Evolutionary conservation across 441 rosid genomes (phyloP).

Genomic region (Metrosideros polymorpha): DNA sequence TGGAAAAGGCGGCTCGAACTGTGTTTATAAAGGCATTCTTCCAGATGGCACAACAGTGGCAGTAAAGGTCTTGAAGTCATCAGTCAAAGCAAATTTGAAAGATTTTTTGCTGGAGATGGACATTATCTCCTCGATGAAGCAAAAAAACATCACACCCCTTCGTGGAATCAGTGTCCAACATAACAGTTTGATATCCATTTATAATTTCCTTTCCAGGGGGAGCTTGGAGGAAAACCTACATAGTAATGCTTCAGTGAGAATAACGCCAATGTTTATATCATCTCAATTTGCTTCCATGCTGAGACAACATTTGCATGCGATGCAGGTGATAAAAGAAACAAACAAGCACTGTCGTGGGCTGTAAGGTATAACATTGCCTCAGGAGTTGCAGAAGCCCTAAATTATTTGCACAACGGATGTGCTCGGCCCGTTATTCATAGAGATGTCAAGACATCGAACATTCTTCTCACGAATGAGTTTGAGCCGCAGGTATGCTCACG

Average conservation of each 20-base stretch:
- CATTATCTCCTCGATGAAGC: conserved; percentile 54
- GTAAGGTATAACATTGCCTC: conserved; percentile 46
- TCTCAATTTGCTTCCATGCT: neutral
- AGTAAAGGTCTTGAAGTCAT: conserved; percentile 56
- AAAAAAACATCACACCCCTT: conserved; percentile 44
- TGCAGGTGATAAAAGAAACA: conserved; percentile 25
- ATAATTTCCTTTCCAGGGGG: conserved; percentile 51
- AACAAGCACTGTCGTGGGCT: conserved; percentile 48
- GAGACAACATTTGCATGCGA: neutral
- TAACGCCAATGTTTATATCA: neutral
- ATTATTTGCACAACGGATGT: conserved; percentile 51
- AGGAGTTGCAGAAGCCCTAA: conserved; percentile 61
- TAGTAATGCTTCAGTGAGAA: conserved; percentile 26
- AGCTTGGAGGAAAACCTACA: conserved; percentile 65
- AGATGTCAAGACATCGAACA: conserved; percentile 80
- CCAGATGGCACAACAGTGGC: conserved; percentile 59
- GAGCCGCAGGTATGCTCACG: conserved; percentile 54
- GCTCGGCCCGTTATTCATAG: conserved; percentile 68
- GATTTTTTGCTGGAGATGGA: conserved; percentile 63
- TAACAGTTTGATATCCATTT: conserved; percentile 50
- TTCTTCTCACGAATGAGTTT: conserved; percentile 62
- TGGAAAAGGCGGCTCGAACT: conserved; percentile 74
- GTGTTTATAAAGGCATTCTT: conserved; percentile 65
- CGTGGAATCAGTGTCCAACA: conserved; percentile 53
- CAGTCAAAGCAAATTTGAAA: conserved; percentile 39